Percentiles rank a stretch among this genome's conserved stretches.
Evolutionary conservation across 352 stramenopile species (phyloP).

Genomic region (Pythium inflatum): DNA sequence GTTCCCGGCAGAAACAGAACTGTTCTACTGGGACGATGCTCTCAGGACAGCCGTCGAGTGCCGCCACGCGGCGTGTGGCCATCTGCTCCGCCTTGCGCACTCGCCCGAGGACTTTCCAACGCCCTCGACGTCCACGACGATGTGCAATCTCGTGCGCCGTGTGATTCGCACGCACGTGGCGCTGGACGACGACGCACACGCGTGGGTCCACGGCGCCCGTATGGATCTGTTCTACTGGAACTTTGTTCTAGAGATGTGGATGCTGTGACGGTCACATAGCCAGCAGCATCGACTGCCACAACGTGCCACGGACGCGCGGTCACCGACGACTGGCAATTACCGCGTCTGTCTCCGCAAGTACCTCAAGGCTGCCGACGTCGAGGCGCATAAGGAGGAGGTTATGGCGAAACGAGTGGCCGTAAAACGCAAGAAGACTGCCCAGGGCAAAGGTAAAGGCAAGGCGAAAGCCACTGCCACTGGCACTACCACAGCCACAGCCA

Average conservation of each 20-base stretch:
- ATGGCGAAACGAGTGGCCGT: not conserved
- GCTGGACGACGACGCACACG: not conserved
- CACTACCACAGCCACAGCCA: not conserved
- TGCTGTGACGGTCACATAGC: not conserved
- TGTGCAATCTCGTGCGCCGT: not conserved
- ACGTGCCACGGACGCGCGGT: not conserved
- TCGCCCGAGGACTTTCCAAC: not conserved
- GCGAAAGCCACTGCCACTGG: not conserved
- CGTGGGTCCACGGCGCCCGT: not conserved
- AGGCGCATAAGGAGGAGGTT: not conserved
- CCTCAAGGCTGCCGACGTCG: not conserved
- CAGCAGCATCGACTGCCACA: not conserved
- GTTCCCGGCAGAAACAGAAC: not conserved
- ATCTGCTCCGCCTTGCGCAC: not conserved
- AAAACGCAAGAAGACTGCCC: too few relatives aligned
- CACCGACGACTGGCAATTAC: not conserved
- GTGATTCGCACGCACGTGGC: not conserved
- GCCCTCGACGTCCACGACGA: not conserved
- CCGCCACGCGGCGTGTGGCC: not conserved
- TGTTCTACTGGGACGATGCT: slow-evolving; percentile 7
- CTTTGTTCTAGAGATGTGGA: not conserved
- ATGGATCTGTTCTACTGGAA: slow-evolving; percentile 5
- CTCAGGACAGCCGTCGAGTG: not conserved
- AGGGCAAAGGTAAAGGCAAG: too few relatives aligned
- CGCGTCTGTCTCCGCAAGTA: slow-evolving; percentile 6